Evolutionary conservation across 768 basidiomycete genomes (phyloP).

Genomic region (Scleroderma citrinum): DNA sequence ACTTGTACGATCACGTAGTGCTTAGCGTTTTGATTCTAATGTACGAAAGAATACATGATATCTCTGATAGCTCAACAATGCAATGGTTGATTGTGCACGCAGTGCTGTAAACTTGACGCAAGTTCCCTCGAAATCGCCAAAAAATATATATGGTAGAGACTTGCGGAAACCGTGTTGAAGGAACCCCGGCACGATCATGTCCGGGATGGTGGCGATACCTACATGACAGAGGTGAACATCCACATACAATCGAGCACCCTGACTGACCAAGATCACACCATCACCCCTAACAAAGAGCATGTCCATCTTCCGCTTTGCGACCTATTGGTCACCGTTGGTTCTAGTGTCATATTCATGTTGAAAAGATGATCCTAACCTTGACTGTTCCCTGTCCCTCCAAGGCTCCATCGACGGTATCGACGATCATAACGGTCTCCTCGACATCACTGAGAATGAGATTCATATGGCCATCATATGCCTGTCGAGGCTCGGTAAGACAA

Average conservation of each 20-base stretch:
- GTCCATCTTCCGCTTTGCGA: conserved; percentile 90
- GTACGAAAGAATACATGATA: neutral
- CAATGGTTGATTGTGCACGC: conserved; percentile 2
- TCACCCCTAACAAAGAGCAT: conserved; percentile 99
- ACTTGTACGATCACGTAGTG: neutral
- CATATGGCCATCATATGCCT: conserved; percentile 99
- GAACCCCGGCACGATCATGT: conserved; percentile 35
- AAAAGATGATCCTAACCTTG: conserved; percentile 42
- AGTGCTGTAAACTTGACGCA: neutral
- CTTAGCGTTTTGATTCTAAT: neutral
- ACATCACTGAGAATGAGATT: conserved; percentile 97
- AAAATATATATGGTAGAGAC: conserved; percentile 31
- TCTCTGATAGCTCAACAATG: neutral
- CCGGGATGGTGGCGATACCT: conserved; percentile 81
- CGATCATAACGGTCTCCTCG: conserved; percentile 94
- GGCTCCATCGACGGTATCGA: conserved; percentile 73
- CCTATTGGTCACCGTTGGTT: conserved; percentile 37
- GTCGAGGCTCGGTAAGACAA: conserved; percentile 10
- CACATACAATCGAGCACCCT: neutral
- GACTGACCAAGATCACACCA: conserved; percentile 86
- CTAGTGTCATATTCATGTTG: neutral
- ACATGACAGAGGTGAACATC: conserved; percentile 8
- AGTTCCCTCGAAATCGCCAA: conserved; percentile 13
- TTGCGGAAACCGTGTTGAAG: conserved; percentile 1
- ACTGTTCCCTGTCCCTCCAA: conserved; percentile 54